Base-by-base conservation (phyloP, 768 basidiomycete species). In the Lactifluus rugatus region DNA sequence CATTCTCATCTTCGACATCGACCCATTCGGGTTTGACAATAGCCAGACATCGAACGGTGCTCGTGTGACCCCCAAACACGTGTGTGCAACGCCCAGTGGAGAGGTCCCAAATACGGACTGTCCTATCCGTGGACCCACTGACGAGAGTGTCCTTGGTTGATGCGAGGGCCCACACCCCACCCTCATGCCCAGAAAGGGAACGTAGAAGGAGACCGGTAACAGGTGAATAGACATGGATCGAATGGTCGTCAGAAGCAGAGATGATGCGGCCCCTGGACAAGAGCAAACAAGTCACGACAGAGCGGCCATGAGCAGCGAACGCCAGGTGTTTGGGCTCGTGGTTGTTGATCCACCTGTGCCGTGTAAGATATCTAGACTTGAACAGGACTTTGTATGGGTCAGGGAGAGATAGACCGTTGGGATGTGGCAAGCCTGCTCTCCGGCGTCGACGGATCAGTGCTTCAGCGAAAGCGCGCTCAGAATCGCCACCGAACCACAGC, bases 81-180 rank as follows among this genome's bases (percentile, higher is more conserved):
- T 97, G 95, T 3, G 88, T 92, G 69, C 93, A 93, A 47, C 78
- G 76, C 2, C 89, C 88, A 5, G 80, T 85, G 37, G 79, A 71
- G 36, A 95, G 75, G 66, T 94, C 85, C 93, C 93, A 96, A 39
- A 94, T 87, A 49, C 93, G 78, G 54, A 96, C 90, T 0, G 92
- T 94, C 28, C 93, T 83, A 73, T 96, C 93, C 8, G 93, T 96
- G 13, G 89, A 91, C 5, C 93, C 93, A 64, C 87, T 92, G 64
- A 95, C 93, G 17, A 93, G 80, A 26, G 87, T 81, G 69, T 92
- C 83, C 75, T 89, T 90, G 70, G 80, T 90, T 36, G 87, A 85
- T 5, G 89, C 88, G n/a, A 98, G 75, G 16, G 94, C 93, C 94
- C 94, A 98, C 1, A 98, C 93, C 17, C 94, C 94, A 50, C 94